Evolutionary conservation across 768 basidiomycete species (phyloP), one percentile per base, ranked within the genome.

Genomic region (Pseudohyphozyma bogoriensis): DNA sequence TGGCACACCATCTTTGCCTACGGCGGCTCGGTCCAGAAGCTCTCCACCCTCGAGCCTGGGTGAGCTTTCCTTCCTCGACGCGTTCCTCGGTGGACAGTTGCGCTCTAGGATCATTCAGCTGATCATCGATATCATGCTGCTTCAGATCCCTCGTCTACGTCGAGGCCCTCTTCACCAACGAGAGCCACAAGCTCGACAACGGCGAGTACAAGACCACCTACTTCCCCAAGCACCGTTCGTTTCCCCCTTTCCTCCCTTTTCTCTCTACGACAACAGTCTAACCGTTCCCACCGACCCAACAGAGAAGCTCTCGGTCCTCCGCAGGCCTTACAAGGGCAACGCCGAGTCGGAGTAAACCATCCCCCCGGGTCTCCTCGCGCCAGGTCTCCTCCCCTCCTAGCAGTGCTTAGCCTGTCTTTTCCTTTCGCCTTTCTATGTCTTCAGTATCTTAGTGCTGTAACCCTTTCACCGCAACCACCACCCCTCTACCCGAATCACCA

Each of bases 1-100:
- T 92, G 84, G 82, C 89, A 91, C 70, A 77, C 82, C 47, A 68
- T 92, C 51, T 69, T 89, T 51, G 89, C 84, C 29, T 90, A 90
- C 77, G 75, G 76, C n/a, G 78, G 82, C 42, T 68, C 81, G n/a
- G 84, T 83, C 65, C 81, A 77, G 60, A 87, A 80, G 68, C 80
- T 92, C 37, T 77, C 76, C 60, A 81, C 74, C 45, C 71, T 92
- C 42, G 79, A 74, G 67, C 86, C 86, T 65, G 89, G 89, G 70
- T 68, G 12, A 51, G 70, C 54, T 3, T 1, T 8, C 33, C 12
- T 18, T 11, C 54, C 39, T 44, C 40, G 29, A 54, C 37, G 22
- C 20, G n/a, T 8, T 18, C n/a, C n/a, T n/a, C n/a, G n/a, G 26
- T 51, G 20, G 32, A 32, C 24, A 7, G 5, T 9, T n/a, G 7